Conservation (phyloP, 2,329 filamentous ascomycete species). For the Helotiales sp. region DNA sequence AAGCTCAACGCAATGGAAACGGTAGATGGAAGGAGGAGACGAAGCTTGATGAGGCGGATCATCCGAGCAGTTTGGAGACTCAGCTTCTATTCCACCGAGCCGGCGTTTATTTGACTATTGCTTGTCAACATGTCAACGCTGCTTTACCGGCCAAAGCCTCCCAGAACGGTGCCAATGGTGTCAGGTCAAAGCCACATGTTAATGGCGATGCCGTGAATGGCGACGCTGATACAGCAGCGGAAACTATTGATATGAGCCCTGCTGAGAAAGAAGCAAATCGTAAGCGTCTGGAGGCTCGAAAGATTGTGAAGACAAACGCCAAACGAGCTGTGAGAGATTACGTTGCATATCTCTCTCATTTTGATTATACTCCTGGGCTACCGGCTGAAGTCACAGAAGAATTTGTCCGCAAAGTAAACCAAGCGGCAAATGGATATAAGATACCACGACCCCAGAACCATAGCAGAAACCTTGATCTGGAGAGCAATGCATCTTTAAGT, state of each 20-base stretch:
- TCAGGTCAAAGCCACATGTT: slow-evolving; percentile 1
- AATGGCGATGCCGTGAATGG: slow-evolving; percentile 26
- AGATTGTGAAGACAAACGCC: slow-evolving; percentile 70
- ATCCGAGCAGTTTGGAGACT: slow-evolving; percentile 72
- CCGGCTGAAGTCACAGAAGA: slow-evolving; percentile 41
- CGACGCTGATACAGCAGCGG: slow-evolving; percentile 12
- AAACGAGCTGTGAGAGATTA: slow-evolving; percentile 78
- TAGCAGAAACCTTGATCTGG: slow-evolving; percentile 28
- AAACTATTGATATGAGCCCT: slow-evolving; percentile 36
- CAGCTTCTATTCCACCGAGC: slow-evolving; percentile 78
- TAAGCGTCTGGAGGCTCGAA: slow-evolving; percentile 59
- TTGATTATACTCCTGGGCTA: slow-evolving; percentile 71
- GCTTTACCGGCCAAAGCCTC: slow-evolving; percentile 44
- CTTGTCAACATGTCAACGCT: slow-evolving; percentile 62
- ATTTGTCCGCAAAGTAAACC: slow-evolving; percentile 57
- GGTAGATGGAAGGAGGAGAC: slow-evolving; percentile 47
- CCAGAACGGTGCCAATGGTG: slow-evolving; percentile 25
- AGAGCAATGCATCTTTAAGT: slow-evolving; percentile 34
- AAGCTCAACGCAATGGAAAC: slow-evolving; percentile 35
- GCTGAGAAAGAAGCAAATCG: slow-evolving; percentile 45
- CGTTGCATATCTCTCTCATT: slow-evolving; percentile 66
- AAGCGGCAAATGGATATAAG: slow-evolving; percentile 50
- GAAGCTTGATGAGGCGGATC: slow-evolving; percentile 60
- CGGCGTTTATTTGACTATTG: slow-evolving; percentile 69
- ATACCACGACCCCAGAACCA: slow-evolving; percentile 39